Evolutionary conservation across 2,329 filamentous ascomycete genomes (phyloP).

Genomic region (Verticillium nonalfalfae): DNA sequence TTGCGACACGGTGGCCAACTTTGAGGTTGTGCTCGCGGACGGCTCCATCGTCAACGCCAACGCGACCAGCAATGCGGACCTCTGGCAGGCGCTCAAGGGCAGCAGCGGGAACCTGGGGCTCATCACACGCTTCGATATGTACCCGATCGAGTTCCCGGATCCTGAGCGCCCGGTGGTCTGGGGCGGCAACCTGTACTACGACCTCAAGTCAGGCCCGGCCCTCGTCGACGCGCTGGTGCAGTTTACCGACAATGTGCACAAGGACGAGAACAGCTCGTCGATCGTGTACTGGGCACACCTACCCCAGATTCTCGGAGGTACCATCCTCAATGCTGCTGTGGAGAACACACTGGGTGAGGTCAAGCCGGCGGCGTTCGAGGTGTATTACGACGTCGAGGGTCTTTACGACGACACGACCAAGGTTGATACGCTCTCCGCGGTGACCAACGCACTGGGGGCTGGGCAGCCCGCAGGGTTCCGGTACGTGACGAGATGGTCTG

Average conservation of each 20-base stretch:
- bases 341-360: slow-evolving; percentile 21
- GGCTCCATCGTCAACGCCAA: slow-evolving; percentile 36
- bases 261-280: slow-evolving; percentile 23
- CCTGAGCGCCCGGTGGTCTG: slow-evolving; percentile 18
- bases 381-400: slow-evolving; percentile 16
- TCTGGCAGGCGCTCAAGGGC: slow-evolving; percentile 40
- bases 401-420: slow-evolving; percentile 18
- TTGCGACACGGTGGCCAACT: slow-evolving; percentile 36
- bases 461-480: slow-evolving; percentile 20
- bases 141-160: slow-evolving; percentile 20
- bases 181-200: slow-evolving; percentile 22
- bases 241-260: slow-evolving; percentile 21
- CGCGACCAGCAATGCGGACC: slow-evolving; percentile 27
- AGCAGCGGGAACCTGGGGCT: slow-evolving; percentile 40
- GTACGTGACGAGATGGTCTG: slow-evolving; percentile 4
- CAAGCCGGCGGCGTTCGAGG: slow-evolving; percentile 21
- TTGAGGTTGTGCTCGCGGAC: slow-evolving; percentile 39
- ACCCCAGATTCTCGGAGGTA: slow-evolving; percentile 15
- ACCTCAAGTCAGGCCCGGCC: slow-evolving; percentile 11
- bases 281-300: slow-evolving; percentile 26
- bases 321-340: slow-evolving; percentile 22
- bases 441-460: slow-evolving; percentile 21
- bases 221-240: slow-evolving; percentile 23
- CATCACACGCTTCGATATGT: slow-evolving; percentile 25
- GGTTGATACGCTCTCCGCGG: slow-evolving; percentile 18